phyloP scores from a whole-genome alignment of 2,329 filamentous ascomycete species.

The Escovopsis sp. region DNA sequence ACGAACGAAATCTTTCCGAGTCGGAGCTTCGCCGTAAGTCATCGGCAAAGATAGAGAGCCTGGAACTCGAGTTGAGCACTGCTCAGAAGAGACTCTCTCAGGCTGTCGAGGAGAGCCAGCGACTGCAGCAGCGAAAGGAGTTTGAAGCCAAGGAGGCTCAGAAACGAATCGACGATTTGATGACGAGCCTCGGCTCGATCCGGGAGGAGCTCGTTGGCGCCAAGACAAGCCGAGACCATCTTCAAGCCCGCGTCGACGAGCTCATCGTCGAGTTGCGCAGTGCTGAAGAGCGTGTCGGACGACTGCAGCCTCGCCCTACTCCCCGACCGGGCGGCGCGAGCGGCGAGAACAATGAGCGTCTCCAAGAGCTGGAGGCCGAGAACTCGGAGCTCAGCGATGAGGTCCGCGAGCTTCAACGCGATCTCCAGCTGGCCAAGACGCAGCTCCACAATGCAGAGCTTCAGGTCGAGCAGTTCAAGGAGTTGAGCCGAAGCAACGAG shows the following conservation, averaged over 20 bases:
- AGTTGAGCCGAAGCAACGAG: slow-evolving; percentile 74
- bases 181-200: slow-evolving; percentile 60
- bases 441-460: slow-evolving; percentile 71
- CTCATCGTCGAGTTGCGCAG: slow-evolving; percentile 75
- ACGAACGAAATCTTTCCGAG: slow-evolving; percentile 78
- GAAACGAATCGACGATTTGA: slow-evolving; percentile 84
- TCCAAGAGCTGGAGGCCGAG: slow-evolving; percentile 40
- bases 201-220: slow-evolving; percentile 76
- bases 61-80: slow-evolving; percentile 65
- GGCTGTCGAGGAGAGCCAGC: slow-evolving; percentile 73
- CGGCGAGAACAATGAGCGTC: slow-evolving; percentile 28
- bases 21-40: slow-evolving; percentile 68
- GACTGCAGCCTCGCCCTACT: slow-evolving; percentile 67
- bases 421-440: slow-evolving; percentile 64
- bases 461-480: slow-evolving; percentile 76
- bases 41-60: slow-evolving; percentile 59
- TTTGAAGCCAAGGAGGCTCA: slow-evolving; percentile 80
- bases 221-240: slow-evolving; percentile 78
- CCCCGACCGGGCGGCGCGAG: slow-evolving; percentile 34
- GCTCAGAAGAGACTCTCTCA: slow-evolving; percentile 68
- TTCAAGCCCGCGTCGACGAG: slow-evolving; percentile 80
- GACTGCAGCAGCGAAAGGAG: slow-evolving; percentile 69
- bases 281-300: slow-evolving; percentile 73
- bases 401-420: slow-evolving; percentile 72
- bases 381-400: slow-evolving; percentile 73